Evolutionary conservation across 441 rosid species (phyloP), one percentile per base, ranked within the genome.

Genomic region (Kokia cookei): DNA sequence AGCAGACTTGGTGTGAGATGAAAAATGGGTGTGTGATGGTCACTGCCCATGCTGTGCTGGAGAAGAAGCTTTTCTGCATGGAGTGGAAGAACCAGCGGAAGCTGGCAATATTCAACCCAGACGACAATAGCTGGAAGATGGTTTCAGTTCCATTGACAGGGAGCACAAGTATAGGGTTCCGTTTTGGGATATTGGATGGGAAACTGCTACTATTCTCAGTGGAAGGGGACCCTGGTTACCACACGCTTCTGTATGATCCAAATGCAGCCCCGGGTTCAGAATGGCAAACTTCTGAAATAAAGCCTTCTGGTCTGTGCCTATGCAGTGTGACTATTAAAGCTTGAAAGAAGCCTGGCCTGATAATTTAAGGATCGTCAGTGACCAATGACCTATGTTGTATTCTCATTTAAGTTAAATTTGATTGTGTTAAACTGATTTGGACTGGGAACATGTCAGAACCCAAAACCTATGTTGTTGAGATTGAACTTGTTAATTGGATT

Each of bases 71-170:
- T 71, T 93, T 84, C 80, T 93, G 98, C 78, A 88, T 91, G 78
- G 97, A 96, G 67, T 96, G 99, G 98, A 96, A 92, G 83, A 90
- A 92, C 86, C 98, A 92, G 83, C 70, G 98, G 84, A 93, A 88
- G 81, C 82, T 96, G 70, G 77, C 91, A 2, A 85, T 96, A 62
- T 91, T 89, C 75, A 78, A 90, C 51, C 85, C 94, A 0, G 96
- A 84, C 43, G 89, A 91, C 11, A 80, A 80, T n/a, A 88, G 96
- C 0, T 92, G 99, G 99, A 88, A 86, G 85, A 83, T 84, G 89
- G 98, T 92, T 24, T 81, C 93, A 1, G 83, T 96, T 70, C 99
- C 99, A 4, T 76, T 96, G 65, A 80, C 96, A 0, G 98, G 99
- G 65, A 88, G 97, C 89, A 77, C 96, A 9, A 86, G 82, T 35